Evolutionary conservation across 768 basidiomycete genomes (phyloP).

Genomic region (Crassisporium funariophilum): DNA sequence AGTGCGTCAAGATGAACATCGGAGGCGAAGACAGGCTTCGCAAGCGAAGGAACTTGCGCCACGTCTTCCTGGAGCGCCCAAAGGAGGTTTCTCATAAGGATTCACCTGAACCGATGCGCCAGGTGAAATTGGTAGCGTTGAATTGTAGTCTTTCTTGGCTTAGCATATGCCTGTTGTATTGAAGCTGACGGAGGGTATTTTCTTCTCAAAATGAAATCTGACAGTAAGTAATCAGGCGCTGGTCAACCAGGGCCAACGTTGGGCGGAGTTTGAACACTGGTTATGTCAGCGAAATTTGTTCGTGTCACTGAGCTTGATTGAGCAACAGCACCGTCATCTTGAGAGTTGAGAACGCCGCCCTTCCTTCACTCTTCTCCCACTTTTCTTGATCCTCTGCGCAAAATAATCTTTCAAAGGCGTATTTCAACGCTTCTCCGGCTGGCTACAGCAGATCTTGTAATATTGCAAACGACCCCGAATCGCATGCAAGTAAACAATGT

Average conservation of each 20-base stretch:
- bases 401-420: neutral
- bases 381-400: neutral
- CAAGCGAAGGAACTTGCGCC: slow-evolving; percentile 74
- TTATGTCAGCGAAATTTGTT: slow-evolving; percentile 15
- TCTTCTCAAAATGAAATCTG: no score
- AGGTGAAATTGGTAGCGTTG: no score
- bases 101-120: slow-evolving; percentile 9
- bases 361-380: slow-evolving; percentile 8
- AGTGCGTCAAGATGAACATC: slow-evolving; percentile 78
- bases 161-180: no score
- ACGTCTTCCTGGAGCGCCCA: slow-evolving; percentile 66
- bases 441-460: no score
- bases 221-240: no score
- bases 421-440: no score
- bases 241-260: no score
- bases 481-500: no score
- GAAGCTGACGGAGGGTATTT: no score
- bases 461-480: no score
- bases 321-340: neutral
- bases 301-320: no score
- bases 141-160: neutral
- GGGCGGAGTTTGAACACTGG: slow-evolving; percentile 29
- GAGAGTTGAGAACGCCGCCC: neutral
- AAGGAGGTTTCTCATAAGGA: slow-evolving; percentile 24
- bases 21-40: slow-evolving; percentile 63